Evolutionary conservation across 2,329 filamentous ascomycete genomes (phyloP), one percentile per base, ranked within the genome.

Genomic region (Clonostachys sp.): DNA sequence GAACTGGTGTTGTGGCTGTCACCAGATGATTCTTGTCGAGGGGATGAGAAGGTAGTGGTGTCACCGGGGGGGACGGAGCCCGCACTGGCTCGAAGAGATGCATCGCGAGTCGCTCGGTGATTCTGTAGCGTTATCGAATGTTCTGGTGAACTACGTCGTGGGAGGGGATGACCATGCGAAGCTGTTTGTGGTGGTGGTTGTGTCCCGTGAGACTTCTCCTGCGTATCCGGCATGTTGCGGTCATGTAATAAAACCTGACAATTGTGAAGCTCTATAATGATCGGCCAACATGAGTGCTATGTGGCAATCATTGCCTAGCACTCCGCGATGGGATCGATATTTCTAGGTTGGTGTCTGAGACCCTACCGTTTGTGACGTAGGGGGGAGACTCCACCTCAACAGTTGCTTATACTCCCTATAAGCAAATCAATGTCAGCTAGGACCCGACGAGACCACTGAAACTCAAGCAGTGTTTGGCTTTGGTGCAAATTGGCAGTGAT

Each of bases 121-220:
- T 77, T 62, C 12, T 61, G 66, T 1, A 78, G 55, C 0, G 76
- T 77, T 4, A 77, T 61, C 5, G 76, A 79, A 33, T 70, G 67
- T 40, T 66, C 66, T 12, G 73, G 69, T 5, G 68, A 68, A 2
- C 65, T 59, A 51, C 75, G 65, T 45, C 75, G 67, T 7, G 73
- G 72, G 13, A 74, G 60, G 35, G 68, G 66, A 39, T 74, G 48
- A 18, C 39, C 34, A 62, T 35, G 56, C 36, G 36, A 5, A 7
- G 9, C 24, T 30, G 24, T 3, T 2, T 4, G 40, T 48, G 61
- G 53, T 44, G 54, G 50, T 14, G 57, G 57, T 44, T 57, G 60
- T 40, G 50, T 56, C 50, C 50, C 56, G 20, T 55, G 57, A 7
- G 57, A 51, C 39, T 45, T 56, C 12, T 33, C 42, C 43, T 56